Percentiles rank a stretch among this genome's conserved stretches.
phyloP scores from a whole-genome alignment of 179 eudicot genomes.

The Silene coronaria region DNA sequence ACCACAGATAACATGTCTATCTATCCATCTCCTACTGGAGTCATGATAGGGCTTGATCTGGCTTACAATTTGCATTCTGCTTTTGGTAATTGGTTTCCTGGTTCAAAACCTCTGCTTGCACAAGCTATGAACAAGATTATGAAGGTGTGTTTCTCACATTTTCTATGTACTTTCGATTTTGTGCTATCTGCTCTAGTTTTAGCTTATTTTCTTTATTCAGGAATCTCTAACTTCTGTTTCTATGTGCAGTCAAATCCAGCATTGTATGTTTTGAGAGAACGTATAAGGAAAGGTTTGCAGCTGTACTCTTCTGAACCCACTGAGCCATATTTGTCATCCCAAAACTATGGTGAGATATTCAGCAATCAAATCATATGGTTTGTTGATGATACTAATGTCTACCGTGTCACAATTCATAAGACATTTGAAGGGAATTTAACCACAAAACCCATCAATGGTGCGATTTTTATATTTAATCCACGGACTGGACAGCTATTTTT shows the following conservation, averaged over 20 bases:
- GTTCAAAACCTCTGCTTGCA: constrained; percentile 89
- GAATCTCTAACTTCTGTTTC: constrained; percentile 5
- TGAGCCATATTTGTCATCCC: constrained; percentile 95
- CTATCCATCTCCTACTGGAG: constrained; percentile 98
- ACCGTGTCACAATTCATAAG: constrained; percentile 97
- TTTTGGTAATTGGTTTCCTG: constrained; percentile 99
- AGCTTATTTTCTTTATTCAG: neutral
- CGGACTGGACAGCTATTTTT: constrained; percentile 91
- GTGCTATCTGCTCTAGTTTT: no score
- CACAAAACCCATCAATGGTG: constrained; percentile 97
- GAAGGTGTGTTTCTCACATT: constrained; percentile 54
- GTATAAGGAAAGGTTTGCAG: constrained; percentile 98
- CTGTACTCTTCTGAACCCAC: constrained; percentile 99
- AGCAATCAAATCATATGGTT: constrained; percentile 99
- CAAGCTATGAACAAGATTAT: constrained; percentile 99
- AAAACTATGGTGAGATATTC: constrained; percentile 96
- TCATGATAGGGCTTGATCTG: constrained; percentile 93
- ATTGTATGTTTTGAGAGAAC: constrained; percentile 87
- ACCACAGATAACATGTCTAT: constrained; percentile 99
- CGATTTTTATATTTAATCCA: constrained; percentile 93
- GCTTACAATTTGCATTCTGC: constrained; percentile 99
- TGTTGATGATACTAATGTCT: constrained; percentile 99
- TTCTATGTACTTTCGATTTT: no score
- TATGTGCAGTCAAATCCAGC: constrained; percentile 97
- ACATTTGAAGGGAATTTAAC: constrained; percentile 98